phyloP scores from a whole-genome alignment of 306 rosid genomes.

The Hylodesmum podocarpum region DNA sequence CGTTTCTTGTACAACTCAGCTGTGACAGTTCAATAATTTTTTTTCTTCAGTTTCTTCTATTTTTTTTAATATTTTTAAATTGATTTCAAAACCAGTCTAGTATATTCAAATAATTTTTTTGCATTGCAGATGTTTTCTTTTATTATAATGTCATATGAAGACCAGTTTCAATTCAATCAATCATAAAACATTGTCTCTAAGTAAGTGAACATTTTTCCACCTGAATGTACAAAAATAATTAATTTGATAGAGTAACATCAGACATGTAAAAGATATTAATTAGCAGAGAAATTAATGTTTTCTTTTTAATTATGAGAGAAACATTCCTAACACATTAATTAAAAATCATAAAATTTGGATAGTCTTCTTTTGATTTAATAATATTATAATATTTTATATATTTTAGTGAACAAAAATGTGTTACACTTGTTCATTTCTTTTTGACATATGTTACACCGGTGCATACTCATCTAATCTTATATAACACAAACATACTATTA shows the following conservation, averaged over 20 bases:
- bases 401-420: too few species aligned
- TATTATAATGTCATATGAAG: not conserved
- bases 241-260: not conserved
- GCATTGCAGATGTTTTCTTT: not conserved
- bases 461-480: too few species aligned
- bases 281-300: not conserved
- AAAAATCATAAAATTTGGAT: too few species aligned
- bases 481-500: too few species aligned
- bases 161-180: not conserved
- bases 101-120: not conserved
- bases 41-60: not conserved
- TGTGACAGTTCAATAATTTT: not conserved
- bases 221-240: not conserved
- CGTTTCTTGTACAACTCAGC: not conserved
- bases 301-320: too few species aligned
- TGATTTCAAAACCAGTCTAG: too few species aligned
- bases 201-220: not conserved
- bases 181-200: not conserved
- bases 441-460: too few species aligned
- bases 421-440: too few species aligned
- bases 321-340: too few species aligned
- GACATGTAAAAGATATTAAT: not conserved
- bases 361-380: too few species aligned
- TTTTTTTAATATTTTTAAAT: not conserved
- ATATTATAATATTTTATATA: too few species aligned